Base-by-base conservation (phyloP, 495 filamentous ascomycete genomes). In the Paragyromitra xinjiangensis region DNA sequence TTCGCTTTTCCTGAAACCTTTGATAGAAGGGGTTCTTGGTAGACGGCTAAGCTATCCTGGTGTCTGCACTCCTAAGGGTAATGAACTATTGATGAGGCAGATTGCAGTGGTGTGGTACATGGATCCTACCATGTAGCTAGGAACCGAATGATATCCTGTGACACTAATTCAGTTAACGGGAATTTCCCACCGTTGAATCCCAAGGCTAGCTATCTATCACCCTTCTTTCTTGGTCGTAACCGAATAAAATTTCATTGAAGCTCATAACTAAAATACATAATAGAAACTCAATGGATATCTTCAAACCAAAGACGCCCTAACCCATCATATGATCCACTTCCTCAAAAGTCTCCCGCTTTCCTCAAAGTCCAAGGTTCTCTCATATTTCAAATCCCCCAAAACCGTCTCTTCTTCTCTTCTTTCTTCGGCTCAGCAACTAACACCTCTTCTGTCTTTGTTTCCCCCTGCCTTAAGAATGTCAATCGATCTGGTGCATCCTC, bases 401-500 rank as follows among this genome's bases (percentile, higher is more conserved):
- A 79, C 26, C 75, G 75, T 26, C 44, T 64, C 65, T 53, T 78
- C 73, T 71, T 79, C 37, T 77, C 58, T 26, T 75, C 61, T 26
- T 70, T 40, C 24, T 66, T 66, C 39, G 14, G 34, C 42, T 34
- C 56, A 56, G 14, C n/a, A 63, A 39, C 45, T 26, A 40, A 59
- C 45, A 40, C 55, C 61, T 50, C 64, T 24, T 26, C 50, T 24
- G 26, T 19, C 42, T 67, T 59, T 29, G 14, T 45, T 29, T 58
- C 70, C n/a, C 73, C 70, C 72, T 87, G 86, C 75, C 86, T 84
- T 59, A 87, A 78, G 66, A 87, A 87, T 16, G 78, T 85, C 42
- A 85, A 81, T 24, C 79, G 77, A 51, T 82, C 83, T n/a, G 84
- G 76, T 24, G 82, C 82, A 59, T 84, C 83, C 7, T 79, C 63